Base-by-base conservation (phyloP, 805 yeast genomes). In the Lipomyces lipofer region DNA sequence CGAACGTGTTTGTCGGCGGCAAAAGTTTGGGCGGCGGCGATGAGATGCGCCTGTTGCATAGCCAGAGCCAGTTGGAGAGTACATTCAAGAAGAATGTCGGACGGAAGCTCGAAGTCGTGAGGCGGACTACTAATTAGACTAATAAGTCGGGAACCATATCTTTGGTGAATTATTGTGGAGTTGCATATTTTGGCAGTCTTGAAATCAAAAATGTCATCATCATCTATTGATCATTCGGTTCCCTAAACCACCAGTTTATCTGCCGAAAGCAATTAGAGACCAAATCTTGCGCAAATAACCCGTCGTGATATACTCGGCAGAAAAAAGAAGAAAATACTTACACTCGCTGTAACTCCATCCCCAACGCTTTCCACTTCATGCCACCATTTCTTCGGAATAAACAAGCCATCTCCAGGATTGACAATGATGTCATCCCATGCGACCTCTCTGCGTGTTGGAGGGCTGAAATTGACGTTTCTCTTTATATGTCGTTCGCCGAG, bases 1-100 rank as follows among this genome's bases (percentile, higher is more conserved):
- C 99, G 24, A 94, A 94, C 67, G 79, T 94, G 19, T 75, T 88
- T 50, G 79, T 92, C 50, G 85, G 83, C 52, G 85, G 86, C 7
- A 69, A 78, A 24, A 84, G 92, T 45, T 78, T 86, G 61, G 99
- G 99, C 36, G 99, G 99, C 2, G 81, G 82, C 38, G 97, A 89
- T 69, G 97, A 91, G 52, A 81, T 94, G 68, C 74, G 70, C 24
- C 75, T 72, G 30, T 72, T 88, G 53, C 90, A 88, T 65, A 73
- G 76, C 19, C 72, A 76, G 1, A 85, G 83, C 28, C 72, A 71
- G 47, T 75, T 92, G 52, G 73, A 15, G 19, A 21, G 21, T 3
- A 51, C 22, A 32, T 58, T 58, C 21, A 46, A 46, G 43, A 44
- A 40, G 15, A 47, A 40, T 21, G 60, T 25, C 6, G 60, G 60